Conservation (phyloP, 2,329 filamentous ascomycete species). For the Colletotrichum salicis region DNA sequence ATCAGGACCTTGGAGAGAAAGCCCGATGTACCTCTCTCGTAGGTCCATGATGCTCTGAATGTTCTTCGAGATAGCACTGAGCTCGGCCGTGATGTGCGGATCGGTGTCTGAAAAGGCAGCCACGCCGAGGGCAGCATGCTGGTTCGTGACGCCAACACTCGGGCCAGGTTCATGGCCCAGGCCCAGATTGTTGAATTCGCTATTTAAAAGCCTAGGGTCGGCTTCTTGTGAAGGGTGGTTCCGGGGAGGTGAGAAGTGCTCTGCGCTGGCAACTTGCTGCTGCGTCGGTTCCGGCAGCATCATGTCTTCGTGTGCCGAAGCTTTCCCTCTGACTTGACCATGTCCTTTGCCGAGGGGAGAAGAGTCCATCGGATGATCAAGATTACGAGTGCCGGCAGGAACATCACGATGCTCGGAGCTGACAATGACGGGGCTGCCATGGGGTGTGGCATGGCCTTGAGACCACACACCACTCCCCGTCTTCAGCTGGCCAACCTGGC, state of each 20-base stretch:
- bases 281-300: constrained; percentile 21
- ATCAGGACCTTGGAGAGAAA: constrained; percentile 83
- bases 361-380: constrained; percentile 42
- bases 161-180: constrained; percentile 6
- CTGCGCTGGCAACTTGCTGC: not conserved
- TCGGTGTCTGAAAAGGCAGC: constrained; percentile 78
- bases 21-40: constrained; percentile 85
- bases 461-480: constrained; percentile 49
- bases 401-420: constrained; percentile 35
- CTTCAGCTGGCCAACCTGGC: constrained; percentile 71
- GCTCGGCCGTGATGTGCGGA: constrained; percentile 82
- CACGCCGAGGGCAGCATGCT: constrained; percentile 69
- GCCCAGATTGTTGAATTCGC: not conserved
- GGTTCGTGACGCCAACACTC: not conserved
- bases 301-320: constrained; percentile 1
- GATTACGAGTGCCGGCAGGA: constrained; percentile 42
- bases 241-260: not conserved
- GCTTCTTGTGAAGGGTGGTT: not conserved
- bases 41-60: constrained; percentile 91
- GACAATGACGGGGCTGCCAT: constrained; percentile 57
- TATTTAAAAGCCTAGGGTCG: not conserved
- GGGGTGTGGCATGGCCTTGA: constrained; percentile 53
- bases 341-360: constrained; percentile 16
- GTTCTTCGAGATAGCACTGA: constrained; percentile 87
- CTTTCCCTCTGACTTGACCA: not conserved